Conservation (phyloP, 345 rosid genomes). For the Salix koriyanagi region DNA sequence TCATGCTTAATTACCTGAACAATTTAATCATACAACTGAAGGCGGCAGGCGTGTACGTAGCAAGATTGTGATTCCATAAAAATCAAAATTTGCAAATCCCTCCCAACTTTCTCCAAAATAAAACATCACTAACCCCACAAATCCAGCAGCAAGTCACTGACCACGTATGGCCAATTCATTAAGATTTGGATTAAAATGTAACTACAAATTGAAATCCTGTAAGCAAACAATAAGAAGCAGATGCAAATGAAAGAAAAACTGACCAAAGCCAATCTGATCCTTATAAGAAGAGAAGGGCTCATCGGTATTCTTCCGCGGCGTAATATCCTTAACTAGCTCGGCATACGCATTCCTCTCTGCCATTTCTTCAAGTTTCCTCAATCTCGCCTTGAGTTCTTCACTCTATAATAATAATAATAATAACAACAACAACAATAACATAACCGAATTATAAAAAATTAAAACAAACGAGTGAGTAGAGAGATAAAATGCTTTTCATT, state of each 20-base stretch:
- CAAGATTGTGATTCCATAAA: too few species aligned
- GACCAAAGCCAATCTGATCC: slow-evolving; percentile 96
- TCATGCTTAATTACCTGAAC: too few species aligned
- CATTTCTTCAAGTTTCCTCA: slow-evolving; percentile 59
- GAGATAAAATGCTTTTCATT: neutral
- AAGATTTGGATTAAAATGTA: too few species aligned
- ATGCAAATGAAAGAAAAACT: neutral
- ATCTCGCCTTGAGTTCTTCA: slow-evolving; percentile 67
- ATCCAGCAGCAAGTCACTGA: too few species aligned
- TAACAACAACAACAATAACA: neutral
- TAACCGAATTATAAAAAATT: neutral
- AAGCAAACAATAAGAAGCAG: neutral
- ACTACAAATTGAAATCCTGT: neutral
- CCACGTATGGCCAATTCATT: too few species aligned
- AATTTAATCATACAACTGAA: too few species aligned
- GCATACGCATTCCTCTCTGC: slow-evolving; percentile 78
- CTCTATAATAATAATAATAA: slow-evolving; percentile 38
- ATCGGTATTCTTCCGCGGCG: slow-evolving; percentile 43
- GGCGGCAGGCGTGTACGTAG: too few species aligned
- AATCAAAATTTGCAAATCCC: too few species aligned
- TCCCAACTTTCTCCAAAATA: too few species aligned
- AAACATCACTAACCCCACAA: too few species aligned
- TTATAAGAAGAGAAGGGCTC: slow-evolving; percentile 96
- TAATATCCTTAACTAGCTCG: slow-evolving; percentile 87
- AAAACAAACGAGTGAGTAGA: neutral